A percentile compares a stretch with the other conserved stretches of the same genome.
phyloP scores from a whole-genome alignment of 306 rosid genomes.

The Prunus dulcis region DNA sequence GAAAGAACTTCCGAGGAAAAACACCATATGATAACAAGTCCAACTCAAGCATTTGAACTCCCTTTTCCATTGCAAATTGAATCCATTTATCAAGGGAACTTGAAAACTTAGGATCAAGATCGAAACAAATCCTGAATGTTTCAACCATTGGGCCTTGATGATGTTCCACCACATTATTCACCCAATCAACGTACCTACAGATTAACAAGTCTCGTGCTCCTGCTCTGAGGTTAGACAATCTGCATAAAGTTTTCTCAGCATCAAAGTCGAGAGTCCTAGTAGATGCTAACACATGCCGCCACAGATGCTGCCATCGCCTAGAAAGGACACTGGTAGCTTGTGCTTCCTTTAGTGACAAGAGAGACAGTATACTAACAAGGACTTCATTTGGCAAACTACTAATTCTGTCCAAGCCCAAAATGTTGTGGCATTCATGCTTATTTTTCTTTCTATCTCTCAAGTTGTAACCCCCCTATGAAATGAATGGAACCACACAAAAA shows the following conservation, averaged over 20 bases:
- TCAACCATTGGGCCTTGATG: background rate
- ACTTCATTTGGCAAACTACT: background rate
- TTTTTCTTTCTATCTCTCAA: background rate
- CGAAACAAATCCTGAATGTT: slow-evolving; percentile 7
- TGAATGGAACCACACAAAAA: background rate
- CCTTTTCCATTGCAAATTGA: slow-evolving; percentile 7
- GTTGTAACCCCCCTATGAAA: background rate
- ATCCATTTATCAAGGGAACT: background rate
- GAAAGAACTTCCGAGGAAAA: background rate
- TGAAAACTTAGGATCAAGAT: slow-evolving; percentile 1
- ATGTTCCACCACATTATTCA: background rate
- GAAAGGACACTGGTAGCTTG: background rate
- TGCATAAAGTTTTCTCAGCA: background rate
- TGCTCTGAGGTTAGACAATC: background rate
- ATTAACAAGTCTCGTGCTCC: background rate
- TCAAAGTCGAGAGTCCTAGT: background rate
- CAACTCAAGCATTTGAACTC: slow-evolving; percentile 15
- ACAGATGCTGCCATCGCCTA: background rate
- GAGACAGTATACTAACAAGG: background rate
- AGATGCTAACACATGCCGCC: background rate
- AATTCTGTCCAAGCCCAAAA: background rate
- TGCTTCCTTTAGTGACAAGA: background rate
- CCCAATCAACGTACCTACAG: background rate
- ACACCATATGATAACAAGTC: slow-evolving; percentile 7
- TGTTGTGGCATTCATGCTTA: background rate